Percentiles rank a stretch among this genome's conserved stretches.
Evolutionary conservation across 176 grass and related monocot species (phyloP).

Genomic region (Leersia perrieri): DNA sequence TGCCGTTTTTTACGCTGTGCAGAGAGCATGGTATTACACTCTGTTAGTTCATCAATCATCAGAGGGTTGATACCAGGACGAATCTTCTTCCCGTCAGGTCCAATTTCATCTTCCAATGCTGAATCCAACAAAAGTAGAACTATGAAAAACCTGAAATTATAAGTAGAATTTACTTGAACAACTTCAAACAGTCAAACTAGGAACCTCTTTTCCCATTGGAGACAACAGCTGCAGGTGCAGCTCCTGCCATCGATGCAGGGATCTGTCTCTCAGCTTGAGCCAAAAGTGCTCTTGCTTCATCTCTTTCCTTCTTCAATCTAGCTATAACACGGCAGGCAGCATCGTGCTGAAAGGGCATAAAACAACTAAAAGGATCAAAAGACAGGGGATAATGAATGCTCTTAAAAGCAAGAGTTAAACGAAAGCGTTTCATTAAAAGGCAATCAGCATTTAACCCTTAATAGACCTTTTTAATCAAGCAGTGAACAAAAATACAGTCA

Average conservation of each 20-base stretch:
- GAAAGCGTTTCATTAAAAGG: not conserved
- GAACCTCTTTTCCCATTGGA: conserved; percentile 93
- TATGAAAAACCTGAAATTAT: conserved; percentile 18
- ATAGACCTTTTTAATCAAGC: not conserved
- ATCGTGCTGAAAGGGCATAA: conserved; percentile 73
- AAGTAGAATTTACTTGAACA: not conserved
- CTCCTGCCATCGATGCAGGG: conserved; percentile 45
- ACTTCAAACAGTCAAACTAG: conserved; percentile 43
- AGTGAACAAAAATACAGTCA: not conserved
- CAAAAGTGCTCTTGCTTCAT: conserved; percentile 90
- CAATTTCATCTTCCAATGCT: conserved; percentile 86
- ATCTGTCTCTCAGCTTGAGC: conserved; percentile 86
- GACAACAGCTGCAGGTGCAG: conserved; percentile 44
- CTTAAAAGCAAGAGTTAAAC: not conserved
- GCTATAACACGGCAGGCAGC: conserved; percentile 99
- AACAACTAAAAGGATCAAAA: conserved; percentile 6
- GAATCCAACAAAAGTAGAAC: conserved; percentile 28
- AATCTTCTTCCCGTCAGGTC: conserved; percentile 86
- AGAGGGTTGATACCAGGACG: conserved; percentile 82
- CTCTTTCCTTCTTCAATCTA: conserved; percentile 99
- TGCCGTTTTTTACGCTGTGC: conserved; percentile 97
- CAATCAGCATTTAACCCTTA: not conserved
- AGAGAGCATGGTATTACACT: conserved; percentile 89
- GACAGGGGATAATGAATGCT: not conserved
- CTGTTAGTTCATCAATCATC: conserved; percentile 87